Conservation (phyloP, 1,139 yeast genomes). For the Candida pseudoviswanathii region DNA sequence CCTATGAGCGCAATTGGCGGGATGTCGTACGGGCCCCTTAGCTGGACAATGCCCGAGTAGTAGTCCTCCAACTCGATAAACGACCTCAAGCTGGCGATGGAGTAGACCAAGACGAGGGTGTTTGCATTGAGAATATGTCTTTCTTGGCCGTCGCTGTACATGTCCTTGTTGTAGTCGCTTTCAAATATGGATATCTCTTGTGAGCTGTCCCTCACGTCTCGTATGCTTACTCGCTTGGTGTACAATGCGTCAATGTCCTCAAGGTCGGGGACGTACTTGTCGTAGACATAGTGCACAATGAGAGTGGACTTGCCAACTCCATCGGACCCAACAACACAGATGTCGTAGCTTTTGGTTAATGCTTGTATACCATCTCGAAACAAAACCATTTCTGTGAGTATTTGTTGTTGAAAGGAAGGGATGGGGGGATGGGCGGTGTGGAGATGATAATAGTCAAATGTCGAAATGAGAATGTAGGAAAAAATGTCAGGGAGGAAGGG, state of each 20-base stretch:
- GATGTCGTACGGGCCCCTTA: slow-evolving; percentile 18
- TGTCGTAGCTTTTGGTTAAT: slow-evolving; percentile 30
- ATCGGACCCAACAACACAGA: slow-evolving; percentile 36
- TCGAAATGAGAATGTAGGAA: no score
- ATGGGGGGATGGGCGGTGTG: background rate
- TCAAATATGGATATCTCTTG: slow-evolving; percentile 35
- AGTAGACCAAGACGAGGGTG: slow-evolving; percentile 34
- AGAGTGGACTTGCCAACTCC: slow-evolving; percentile 35
- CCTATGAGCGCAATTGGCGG: slow-evolving; percentile 39
- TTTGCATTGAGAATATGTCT: slow-evolving; percentile 33
- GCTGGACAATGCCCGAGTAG: slow-evolving; percentile 22
- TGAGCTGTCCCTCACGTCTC: slow-evolving; percentile 16
- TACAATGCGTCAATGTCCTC: slow-evolving; percentile 34
- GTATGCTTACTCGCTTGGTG: slow-evolving; percentile 23
- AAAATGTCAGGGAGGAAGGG: no score
- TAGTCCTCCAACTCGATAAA: slow-evolving; percentile 33
- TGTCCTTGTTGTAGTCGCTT: slow-evolving; percentile 26
- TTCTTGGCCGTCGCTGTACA: slow-evolving; percentile 28
- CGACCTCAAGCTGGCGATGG: slow-evolving; percentile 29
- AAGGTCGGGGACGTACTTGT: slow-evolving; percentile 21
- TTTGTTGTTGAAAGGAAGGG: background rate
- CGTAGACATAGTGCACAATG: slow-evolving; percentile 27
- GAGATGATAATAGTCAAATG: no score
- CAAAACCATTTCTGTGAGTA: background rate
- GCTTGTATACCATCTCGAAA: slow-evolving; percentile 20